phyloP scores from a whole-genome alignment of 2,329 filamentous ascomycete species.

The Epichloe glyceriae region DNA sequence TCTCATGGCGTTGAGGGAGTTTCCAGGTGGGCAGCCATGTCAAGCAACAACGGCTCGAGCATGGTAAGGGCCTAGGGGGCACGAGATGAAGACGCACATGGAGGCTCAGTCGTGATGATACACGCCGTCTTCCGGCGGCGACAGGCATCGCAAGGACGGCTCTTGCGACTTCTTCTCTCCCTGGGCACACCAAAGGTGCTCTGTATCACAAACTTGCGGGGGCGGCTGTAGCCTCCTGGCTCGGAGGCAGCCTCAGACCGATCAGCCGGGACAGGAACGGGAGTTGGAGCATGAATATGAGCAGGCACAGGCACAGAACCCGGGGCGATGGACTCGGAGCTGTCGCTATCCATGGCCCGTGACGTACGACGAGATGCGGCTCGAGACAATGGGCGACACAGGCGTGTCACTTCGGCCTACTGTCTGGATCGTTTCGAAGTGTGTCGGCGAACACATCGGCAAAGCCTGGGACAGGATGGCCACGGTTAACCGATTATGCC shows the following conservation, averaged over 20 bases:
- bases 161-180: conserved; percentile 30
- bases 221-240: background rate
- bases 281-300: background rate
- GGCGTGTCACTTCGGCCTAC: conserved; percentile 7
- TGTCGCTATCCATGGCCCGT: conserved; percentile 6
- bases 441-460: conserved; percentile 7
- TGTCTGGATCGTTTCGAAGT: conserved; percentile 5
- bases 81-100: conserved; percentile 22
- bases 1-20: background rate
- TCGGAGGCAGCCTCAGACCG: conserved; percentile 2
- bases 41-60: background rate
- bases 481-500: conserved; percentile 5
- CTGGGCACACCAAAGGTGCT: conserved; percentile 28
- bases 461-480: conserved; percentile 2
- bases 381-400: conserved; percentile 6
- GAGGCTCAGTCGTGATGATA: conserved; percentile 29
- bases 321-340: conserved; percentile 1
- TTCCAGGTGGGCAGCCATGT: background rate
- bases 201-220: conserved; percentile 27
- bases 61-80: background rate
- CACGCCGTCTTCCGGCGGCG: conserved; percentile 33
- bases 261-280: background rate
- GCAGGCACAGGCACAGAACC: background rate
- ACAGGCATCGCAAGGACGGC: conserved; percentile 32
- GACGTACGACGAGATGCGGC: conserved; percentile 3